Evolutionary conservation across 2,329 filamentous ascomycete species (phyloP), one percentile per base, ranked within the genome.

Genomic region (Sphaerulina musiva): DNA sequence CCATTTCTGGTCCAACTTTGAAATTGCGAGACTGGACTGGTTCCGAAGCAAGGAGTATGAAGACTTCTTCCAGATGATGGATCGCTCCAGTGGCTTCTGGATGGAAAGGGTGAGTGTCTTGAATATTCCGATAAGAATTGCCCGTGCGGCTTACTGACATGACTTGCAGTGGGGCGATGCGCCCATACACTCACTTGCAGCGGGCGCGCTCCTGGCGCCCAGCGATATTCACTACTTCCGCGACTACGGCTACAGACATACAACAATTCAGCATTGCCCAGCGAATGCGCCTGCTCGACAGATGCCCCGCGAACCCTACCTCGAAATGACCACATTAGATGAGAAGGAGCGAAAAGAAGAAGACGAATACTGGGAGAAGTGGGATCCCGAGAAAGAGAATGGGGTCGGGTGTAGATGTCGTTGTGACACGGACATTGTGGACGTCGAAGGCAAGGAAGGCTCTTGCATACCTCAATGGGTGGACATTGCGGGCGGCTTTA

Each of bases 1-100:
- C 71, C 93, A 98, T 77, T 98, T 96, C 78, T 98, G 93, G 93
- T 95, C 90, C 72, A 98, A 98, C 72, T 98, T 98, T 64, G 93
- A 98, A 73, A 98, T 98, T 74, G 93, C 93, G 11, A 84, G 85
- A 56, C 80, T 98, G 57, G 86, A 89, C 74, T 98, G 90, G 83
- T 97, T 97, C 81, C 84, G 93, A 64, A 96, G 91, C 77, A 92
- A 95, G 74, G 87, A 90, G 68, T 98, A 98, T 70, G 87, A 95
- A 65, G 93, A 96, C 62, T 98, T 98, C 72, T 98, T 98, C 72
- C 79, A 96, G 67, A 95, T 95, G 86, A 96, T 98, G 92, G 93
- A 98, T 70, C 85, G 85, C 59, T 96, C 91, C 69, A 93, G 93
- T 61, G 93, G 93, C 46, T 98, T 98, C 75, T 98, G 93, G 93